A percentile compares a stretch with the other conserved stretches of the same genome.
These are phyloP conservation scores for Hanseniaspora osmophila DNA, from an alignment of 805 yeast species.

Conservation along the genomic window DNA sequence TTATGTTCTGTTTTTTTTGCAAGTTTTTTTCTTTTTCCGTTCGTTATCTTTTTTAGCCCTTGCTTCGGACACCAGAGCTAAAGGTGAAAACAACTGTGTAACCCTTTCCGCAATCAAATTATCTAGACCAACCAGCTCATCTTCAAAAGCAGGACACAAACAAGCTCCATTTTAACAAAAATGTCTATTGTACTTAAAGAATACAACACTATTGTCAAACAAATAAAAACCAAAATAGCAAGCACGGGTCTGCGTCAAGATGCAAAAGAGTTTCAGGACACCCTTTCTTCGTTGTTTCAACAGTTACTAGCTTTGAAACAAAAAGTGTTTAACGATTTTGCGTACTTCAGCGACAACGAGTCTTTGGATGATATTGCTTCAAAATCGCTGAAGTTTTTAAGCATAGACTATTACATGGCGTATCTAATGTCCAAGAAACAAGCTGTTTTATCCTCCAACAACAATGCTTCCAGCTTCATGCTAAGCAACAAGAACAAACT, in stretches of 20 bases:
- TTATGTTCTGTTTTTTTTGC: neutral
- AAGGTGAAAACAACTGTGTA: too few species aligned
- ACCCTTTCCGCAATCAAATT: too few species aligned
- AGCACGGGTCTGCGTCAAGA: conserved; percentile 26
- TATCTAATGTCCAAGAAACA: conserved; percentile 19
- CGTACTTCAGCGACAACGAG: conserved; percentile 63
- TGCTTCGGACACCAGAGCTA: too few species aligned
- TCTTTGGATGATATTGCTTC: conserved; percentile 55
- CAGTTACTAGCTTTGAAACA: conserved; percentile 32
- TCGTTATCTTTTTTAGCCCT: too few species aligned
- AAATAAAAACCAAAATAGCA: conserved; percentile 10
- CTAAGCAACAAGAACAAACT: conserved; percentile 17
- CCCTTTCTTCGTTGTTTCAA: conserved; percentile 25
- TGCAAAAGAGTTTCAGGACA: conserved; percentile 27
- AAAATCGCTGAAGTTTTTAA: conserved; percentile 42
- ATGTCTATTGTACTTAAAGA: conserved; percentile 7
- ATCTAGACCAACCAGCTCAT: too few species aligned
- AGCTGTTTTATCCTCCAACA: conserved; percentile 4
- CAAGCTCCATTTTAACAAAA: too few species aligned
- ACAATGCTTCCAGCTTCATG: conserved; percentile 4
- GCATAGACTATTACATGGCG: conserved; percentile 48
- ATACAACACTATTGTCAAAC: conserved; percentile 11
- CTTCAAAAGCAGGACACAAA: too few species aligned
- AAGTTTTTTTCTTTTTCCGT: neutral
- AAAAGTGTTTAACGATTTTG: conserved; percentile 29